These are phyloP conservation scores for Fusarium coffeatum DNA, from an alignment of 2,329 filamentous ascomycete species.

Conservation along the genomic window DNA sequence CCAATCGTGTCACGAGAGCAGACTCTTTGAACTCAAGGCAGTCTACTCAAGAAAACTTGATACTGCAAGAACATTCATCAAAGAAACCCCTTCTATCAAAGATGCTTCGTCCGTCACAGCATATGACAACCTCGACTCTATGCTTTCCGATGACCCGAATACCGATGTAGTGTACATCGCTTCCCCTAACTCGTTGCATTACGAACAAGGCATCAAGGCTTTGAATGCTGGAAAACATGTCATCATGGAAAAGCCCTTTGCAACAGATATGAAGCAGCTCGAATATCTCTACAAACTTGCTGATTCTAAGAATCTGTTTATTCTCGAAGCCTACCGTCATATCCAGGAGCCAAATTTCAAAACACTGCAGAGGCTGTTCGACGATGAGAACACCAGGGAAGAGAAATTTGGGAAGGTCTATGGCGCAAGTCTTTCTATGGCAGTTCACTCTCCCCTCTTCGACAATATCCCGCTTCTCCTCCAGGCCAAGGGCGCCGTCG, in stretches of 20 bases:
- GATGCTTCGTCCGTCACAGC: conserved; percentile 2
- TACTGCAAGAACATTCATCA: conserved; percentile 28
- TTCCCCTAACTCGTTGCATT: conserved; percentile 34
- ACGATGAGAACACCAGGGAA: conserved; percentile 19
- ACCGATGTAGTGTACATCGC: neutral
- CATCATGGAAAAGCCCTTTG: conserved; percentile 38
- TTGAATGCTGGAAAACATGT: conserved; percentile 29
- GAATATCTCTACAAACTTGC: conserved; percentile 27
- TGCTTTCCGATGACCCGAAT: conserved; percentile 11
- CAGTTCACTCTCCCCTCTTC: conserved; percentile 20
- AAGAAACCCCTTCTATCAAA: conserved; percentile 28
- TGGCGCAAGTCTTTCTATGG: conserved; percentile 33
- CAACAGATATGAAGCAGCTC: conserved; percentile 29
- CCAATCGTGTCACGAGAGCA: conserved; percentile 36
- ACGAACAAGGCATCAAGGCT: conserved; percentile 22
- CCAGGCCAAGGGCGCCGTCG: neutral
- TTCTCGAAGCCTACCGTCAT: conserved; percentile 36
- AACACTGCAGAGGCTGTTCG: conserved; percentile 22
- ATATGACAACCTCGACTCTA: conserved; percentile 27
- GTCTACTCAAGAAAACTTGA: conserved; percentile 34
- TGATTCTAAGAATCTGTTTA: conserved; percentile 24
- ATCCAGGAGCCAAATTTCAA: conserved; percentile 41
- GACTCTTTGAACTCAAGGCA: conserved; percentile 20
- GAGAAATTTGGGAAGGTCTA: conserved; percentile 29
- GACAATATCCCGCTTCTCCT: neutral